These are phyloP conservation scores for Biscogniauxia mediterranea DNA, from an alignment of 2,329 filamentous ascomycete species.

Conservation along the genomic window DNA sequence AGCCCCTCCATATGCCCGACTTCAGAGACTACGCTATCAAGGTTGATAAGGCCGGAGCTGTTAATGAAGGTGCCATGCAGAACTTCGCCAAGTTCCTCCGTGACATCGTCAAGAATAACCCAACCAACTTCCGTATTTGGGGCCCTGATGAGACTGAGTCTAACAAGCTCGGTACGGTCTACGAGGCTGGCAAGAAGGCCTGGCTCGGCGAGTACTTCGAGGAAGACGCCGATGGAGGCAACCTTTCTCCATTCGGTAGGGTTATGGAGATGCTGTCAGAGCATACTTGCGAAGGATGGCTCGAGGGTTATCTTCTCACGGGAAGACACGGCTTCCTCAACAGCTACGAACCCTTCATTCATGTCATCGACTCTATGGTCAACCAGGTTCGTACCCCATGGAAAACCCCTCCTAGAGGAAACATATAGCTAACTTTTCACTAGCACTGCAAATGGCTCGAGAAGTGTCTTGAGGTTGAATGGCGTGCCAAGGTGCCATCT, in stretches of 20 bases:
- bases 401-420: background rate
- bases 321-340: constrained; percentile 75
- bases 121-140: constrained; percentile 69
- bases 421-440: constrained; percentile 10
- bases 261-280: constrained; percentile 86
- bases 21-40: constrained; percentile 66
- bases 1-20: constrained; percentile 66
- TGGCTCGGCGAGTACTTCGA: constrained; percentile 79
- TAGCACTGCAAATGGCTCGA: constrained; percentile 81
- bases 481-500: constrained; percentile 70
- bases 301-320: constrained; percentile 75
- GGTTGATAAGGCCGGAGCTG: constrained; percentile 59
- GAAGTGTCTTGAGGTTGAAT: constrained; percentile 76
- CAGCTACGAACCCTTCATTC: constrained; percentile 80
- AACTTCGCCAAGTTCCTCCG: constrained; percentile 67
- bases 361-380: constrained; percentile 83
- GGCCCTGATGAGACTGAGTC: constrained; percentile 80
- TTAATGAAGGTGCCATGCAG: constrained; percentile 61
- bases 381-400: constrained; percentile 54
- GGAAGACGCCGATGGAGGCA: constrained; percentile 72
- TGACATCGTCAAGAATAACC: constrained; percentile 65
- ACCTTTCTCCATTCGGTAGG: constrained; percentile 64
- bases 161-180: constrained; percentile 72
- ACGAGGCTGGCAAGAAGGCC: constrained; percentile 73
- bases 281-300: constrained; percentile 77